A percentile compares a stretch with the other conserved stretches of the same genome.
Evolutionary conservation across 345 rosid species (phyloP).

Genomic region (Aurinia saxatilis): DNA sequence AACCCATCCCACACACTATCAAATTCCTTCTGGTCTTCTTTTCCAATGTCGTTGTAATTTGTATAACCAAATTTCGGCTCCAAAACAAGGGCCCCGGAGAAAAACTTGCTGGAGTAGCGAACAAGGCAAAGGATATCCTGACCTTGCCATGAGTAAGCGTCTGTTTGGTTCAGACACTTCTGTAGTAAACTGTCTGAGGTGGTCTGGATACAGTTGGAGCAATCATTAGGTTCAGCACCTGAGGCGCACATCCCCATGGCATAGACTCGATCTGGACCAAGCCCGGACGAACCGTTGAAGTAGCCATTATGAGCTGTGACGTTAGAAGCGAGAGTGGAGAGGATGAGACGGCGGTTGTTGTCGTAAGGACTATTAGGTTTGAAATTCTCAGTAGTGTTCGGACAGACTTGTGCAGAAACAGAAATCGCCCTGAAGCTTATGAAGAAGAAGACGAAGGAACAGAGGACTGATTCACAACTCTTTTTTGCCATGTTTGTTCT

Average conservation of each 20-base stretch:
- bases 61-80: not conserved
- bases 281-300: not conserved
- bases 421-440: not conserved
- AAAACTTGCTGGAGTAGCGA: no score
- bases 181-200: not conserved
- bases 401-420: constrained; percentile 11
- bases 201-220: constrained; percentile 21
- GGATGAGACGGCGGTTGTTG: no score
- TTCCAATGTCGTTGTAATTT: not conserved
- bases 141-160: constrained; percentile 31
- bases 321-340: no score
- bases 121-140: constrained; percentile 22
- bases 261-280: not conserved
- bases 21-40: not conserved
- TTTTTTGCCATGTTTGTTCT: no score
- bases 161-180: constrained; percentile 23
- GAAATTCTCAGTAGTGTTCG: not conserved
- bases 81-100: not conserved
- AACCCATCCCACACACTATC: constrained; percentile 10
- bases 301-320: not conserved
- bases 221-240: not conserved
- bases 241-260: constrained; percentile 8
- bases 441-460: not conserved
- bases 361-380: constrained; percentile 22
- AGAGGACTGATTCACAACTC: not conserved